Conservation (phyloP, 768 basidiomycete species). For the Naganishia onofrii region DNA sequence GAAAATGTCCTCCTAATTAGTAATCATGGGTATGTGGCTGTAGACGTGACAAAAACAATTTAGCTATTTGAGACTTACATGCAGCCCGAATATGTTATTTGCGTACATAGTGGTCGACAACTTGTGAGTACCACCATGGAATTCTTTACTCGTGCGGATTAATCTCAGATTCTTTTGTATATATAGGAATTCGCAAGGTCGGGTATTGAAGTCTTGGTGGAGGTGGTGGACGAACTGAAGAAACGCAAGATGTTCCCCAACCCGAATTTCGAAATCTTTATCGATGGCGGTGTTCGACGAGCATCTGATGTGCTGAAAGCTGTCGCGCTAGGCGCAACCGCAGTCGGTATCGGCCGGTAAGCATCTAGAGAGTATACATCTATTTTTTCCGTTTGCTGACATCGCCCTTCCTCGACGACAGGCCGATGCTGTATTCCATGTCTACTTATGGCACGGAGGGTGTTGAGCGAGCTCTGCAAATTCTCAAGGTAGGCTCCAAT, state of each 20-base stretch:
- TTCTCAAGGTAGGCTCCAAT: constrained; percentile 56
- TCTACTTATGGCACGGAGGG: constrained; percentile 75
- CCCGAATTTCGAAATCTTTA: constrained; percentile 73
- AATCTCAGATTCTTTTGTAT: background rate
- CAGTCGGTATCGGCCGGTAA: constrained; percentile 62
- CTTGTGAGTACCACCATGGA: constrained; percentile 26
- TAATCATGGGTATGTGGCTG: constrained; percentile 3
- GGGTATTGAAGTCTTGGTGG: constrained; percentile 83
- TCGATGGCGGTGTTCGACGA: constrained; percentile 91
- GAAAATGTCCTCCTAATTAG: constrained; percentile 66
- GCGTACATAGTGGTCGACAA: constrained; percentile 38
- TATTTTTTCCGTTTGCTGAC: background rate
- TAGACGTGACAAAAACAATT: no score
- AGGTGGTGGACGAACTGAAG: constrained; percentile 72
- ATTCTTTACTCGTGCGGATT: constrained; percentile 20
- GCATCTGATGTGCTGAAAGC: constrained; percentile 89
- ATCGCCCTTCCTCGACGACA: constrained; percentile 43
- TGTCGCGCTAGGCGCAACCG: constrained; percentile 82
- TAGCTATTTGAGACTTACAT: background rate
- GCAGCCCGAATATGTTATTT: background rate
- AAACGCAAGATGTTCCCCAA: constrained; percentile 66
- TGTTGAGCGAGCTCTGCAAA: constrained; percentile 75
- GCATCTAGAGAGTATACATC: constrained; percentile 25
- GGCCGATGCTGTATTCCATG: constrained; percentile 56
- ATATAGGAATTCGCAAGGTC: constrained; percentile 62